These are phyloP conservation scores for Xylariaceae sp. DNA, from an alignment of 2,329 filamentous ascomycete species.

Conservation along the genomic window DNA sequence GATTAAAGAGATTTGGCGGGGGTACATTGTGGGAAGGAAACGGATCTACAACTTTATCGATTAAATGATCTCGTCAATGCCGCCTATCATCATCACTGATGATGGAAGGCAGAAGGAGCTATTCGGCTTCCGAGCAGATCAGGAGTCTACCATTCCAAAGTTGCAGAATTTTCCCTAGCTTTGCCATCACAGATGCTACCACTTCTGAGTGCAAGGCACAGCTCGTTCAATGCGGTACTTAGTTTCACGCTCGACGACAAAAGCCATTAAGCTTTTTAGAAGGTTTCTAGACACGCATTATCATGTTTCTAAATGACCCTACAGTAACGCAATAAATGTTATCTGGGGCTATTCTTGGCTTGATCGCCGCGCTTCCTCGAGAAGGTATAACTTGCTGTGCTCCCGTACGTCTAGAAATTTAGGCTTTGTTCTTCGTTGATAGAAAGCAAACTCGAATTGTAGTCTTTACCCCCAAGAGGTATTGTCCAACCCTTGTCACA, in stretches of 20 bases:
- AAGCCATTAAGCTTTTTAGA: constrained; percentile 10
- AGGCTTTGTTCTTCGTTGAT: neutral
- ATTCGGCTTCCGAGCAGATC: constrained; percentile 35
- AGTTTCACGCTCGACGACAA: constrained; percentile 21
- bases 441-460: neutral
- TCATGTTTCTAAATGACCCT: constrained; percentile 6
- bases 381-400: neutral
- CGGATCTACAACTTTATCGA: neutral
- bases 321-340: neutral
- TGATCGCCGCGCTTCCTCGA: constrained; percentile 6
- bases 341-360: neutral
- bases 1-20: neutral
- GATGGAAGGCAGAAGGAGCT: too few relatives aligned
- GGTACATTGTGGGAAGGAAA: neutral
- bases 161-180: too few relatives aligned
- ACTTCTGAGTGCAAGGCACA: neutral
- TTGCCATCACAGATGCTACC: neutral
- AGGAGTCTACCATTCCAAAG: too few relatives aligned
- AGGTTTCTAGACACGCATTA: constrained; percentile 2
- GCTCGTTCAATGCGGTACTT: constrained; percentile 1
- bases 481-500: neutral
- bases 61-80: neutral
- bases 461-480: constrained; percentile 16
- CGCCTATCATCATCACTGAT: neutral
- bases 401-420: neutral